A percentile compares a stretch with the other conserved stretches of the same genome.
These are phyloP conservation scores for Grosmannia serpens DNA, from an alignment of 2,329 filamentous ascomycete genomes.

Conservation along the genomic window DNA sequence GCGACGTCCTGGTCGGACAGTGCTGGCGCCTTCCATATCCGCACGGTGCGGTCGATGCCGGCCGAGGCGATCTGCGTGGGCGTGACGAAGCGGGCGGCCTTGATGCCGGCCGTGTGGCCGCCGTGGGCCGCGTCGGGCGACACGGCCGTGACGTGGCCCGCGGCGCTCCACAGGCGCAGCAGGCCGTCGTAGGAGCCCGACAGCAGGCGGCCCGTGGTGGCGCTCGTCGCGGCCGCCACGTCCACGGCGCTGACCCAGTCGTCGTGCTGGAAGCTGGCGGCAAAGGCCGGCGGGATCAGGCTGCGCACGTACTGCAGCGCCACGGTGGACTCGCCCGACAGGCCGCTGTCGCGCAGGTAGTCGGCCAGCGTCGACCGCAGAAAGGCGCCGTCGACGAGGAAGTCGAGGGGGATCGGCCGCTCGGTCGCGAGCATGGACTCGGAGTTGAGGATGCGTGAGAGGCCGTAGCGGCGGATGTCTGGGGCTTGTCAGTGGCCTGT, in stretches of 20 bases:
- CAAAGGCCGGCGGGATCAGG: slow-evolving; percentile 75
- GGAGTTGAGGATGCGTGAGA: slow-evolving; percentile 60
- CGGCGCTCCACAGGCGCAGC: slow-evolving; percentile 79
- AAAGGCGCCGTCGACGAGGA: slow-evolving; percentile 89
- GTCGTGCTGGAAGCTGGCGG: slow-evolving; percentile 90
- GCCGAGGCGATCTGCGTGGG: slow-evolving; percentile 69
- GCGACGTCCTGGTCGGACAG: slow-evolving; percentile 48
- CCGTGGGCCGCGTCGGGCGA: slow-evolving; percentile 55
- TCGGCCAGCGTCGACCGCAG: slow-evolving; percentile 82
- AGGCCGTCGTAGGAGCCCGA: slow-evolving; percentile 90
- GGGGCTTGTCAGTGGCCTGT: too few species aligned
- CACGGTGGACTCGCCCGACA: slow-evolving; percentile 79
- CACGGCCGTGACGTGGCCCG: slow-evolving; percentile 71
- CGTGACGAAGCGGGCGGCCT: slow-evolving; percentile 74
- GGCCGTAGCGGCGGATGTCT: slow-evolving; percentile 60
- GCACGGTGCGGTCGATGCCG: slow-evolving; percentile 72
- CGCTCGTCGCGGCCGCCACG: slow-evolving; percentile 48
- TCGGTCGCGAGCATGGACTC: slow-evolving; percentile 60
- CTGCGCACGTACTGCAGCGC: slow-evolving; percentile 89
- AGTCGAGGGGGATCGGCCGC: slow-evolving; percentile 72
- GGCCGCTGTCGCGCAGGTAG: slow-evolving; percentile 73
- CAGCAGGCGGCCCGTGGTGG: slow-evolving; percentile 56
- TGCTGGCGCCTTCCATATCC: slow-evolving; percentile 82
- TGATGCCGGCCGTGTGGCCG: slow-evolving; percentile 66
- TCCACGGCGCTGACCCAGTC: slow-evolving; percentile 92